phyloP scores from a whole-genome alignment of 495 filamentous ascomycete genomes.

The Poronia punctata region DNA sequence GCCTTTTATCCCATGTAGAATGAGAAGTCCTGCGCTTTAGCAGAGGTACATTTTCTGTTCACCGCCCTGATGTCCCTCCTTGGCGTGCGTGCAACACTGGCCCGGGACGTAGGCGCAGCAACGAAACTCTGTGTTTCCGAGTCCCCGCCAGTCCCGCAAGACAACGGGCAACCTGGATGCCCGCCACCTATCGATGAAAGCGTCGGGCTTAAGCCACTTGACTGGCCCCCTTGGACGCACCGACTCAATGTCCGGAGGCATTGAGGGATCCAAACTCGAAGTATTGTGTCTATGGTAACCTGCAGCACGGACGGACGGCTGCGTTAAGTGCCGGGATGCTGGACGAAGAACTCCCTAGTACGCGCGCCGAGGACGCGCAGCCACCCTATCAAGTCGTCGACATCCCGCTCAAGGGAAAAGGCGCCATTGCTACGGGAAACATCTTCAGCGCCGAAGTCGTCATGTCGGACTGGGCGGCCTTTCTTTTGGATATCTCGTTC shows the following conservation, averaged over 20 bases:
- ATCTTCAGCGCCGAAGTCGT: constrained; percentile 27
- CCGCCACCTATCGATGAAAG: constrained; percentile 18
- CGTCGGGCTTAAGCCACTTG: constrained; percentile 9
- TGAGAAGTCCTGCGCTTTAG: too few relatives aligned
- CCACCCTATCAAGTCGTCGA: constrained; percentile 24
- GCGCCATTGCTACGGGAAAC: constrained; percentile 26
- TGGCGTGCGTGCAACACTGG: too few relatives aligned
- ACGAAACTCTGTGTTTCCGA: constrained; percentile 5
- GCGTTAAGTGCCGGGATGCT: constrained; percentile 20
- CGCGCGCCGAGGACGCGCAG: constrained; percentile 2
- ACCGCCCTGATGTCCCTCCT: too few relatives aligned
- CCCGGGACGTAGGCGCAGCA: background rate
- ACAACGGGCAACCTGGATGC: constrained; percentile 15
- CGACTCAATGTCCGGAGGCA: constrained; percentile 23
- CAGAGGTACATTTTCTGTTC: too few relatives aligned
- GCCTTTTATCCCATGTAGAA: too few relatives aligned
- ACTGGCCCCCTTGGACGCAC: constrained; percentile 34
- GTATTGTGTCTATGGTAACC: constrained; percentile 35
- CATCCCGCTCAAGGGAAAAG: constrained; percentile 33
- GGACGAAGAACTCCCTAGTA: constrained; percentile 17
- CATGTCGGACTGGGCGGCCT: constrained; percentile 30
- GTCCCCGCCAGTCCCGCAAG: constrained; percentile 10
- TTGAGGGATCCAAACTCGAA: constrained; percentile 7
- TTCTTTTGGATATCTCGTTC: constrained; percentile 30
- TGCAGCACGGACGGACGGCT: constrained; percentile 26